Base-by-base conservation (phyloP, 2,329 filamentous ascomycete genomes). In the Scorias spongiosa region DNA sequence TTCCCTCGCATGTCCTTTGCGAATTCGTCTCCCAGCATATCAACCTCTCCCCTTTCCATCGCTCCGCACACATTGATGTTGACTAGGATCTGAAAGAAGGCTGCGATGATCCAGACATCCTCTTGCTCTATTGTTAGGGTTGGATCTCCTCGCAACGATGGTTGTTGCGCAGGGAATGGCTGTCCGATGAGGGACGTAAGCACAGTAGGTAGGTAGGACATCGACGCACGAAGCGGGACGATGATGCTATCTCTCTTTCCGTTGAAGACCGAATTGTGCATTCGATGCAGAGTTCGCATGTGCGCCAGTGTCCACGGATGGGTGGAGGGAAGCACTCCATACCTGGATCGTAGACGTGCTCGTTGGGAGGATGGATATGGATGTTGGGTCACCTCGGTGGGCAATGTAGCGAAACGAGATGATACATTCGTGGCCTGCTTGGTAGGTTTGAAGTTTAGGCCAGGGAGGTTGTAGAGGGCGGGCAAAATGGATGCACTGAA, bases 241-340 rank as follows among this genome's bases (percentile, higher is more conserved):
- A 63, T 52, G 8, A 63, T 49, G 26, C 49, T 52, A 39, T 58
- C 54, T 11, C 43, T 26, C 10, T 53, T 52, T 14, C 49, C 44
- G 26, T 47, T 51, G 29, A 49, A 46, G 45, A 49, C 44, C 1
- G 58, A 61, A 50, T 61, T 60, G 40, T 57, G 54, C 53, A 63
- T 57, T 30, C 60, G 57, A 43, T 62, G 59, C 6, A 63, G 48
- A 2, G 59, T 63, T 20, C 59, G 58, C 47, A 61, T 58, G 46
- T 63, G 60, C 10, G 48, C 42, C 47, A 62, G 52, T 6, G 57
- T 60, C 57, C 59, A 63, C 2, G 60, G 59, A 39, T 56, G 54
- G 1, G 42, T 30, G 8, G 52, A 45, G 9, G 51, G 46, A 10
- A 62, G 49, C 26, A 62, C 55, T 42, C 59, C 58, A 45, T 62